Conservation (phyloP, 805 yeast species). For the Isabelozyma gotoi region DNA sequence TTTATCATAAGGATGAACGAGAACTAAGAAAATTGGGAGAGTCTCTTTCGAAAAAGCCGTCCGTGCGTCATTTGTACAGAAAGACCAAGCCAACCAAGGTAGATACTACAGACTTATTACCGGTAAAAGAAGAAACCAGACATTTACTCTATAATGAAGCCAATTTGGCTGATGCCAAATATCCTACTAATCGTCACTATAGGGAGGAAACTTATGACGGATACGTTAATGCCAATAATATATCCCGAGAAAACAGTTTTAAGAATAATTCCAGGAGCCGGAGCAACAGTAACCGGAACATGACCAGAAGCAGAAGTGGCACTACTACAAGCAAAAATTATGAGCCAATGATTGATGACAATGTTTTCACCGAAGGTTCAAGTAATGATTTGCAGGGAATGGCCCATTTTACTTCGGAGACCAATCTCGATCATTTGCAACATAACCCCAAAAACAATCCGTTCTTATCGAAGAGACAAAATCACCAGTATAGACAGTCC, state of each 20-base stretch:
- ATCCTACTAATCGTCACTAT: slow-evolving; percentile 11
- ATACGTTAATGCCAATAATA: slow-evolving; percentile 10
- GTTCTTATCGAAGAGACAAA: slow-evolving; percentile 4
- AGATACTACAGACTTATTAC: neutral
- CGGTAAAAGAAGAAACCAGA: slow-evolving; percentile 18
- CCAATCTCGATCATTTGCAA: slow-evolving; percentile 1
- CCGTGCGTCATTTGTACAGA: slow-evolving; percentile 26
- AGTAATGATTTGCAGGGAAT: neutral
- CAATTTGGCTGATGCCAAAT: slow-evolving; percentile 1
- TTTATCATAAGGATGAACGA: slow-evolving; percentile 20
- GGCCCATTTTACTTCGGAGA: neutral
- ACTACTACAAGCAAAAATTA: neutral
- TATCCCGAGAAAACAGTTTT: slow-evolving; percentile 1
- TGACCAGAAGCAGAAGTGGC: neutral
- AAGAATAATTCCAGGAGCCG: neutral
- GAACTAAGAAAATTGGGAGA: slow-evolving; percentile 38
- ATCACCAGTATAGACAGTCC: slow-evolving; percentile 2
- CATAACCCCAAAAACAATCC: slow-evolving; percentile 6
- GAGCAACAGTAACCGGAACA: neutral
- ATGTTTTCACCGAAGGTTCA: neutral
- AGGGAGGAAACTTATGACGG: slow-evolving; percentile 30
- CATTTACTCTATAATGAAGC: slow-evolving; percentile 17
- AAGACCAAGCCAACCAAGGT: slow-evolving; percentile 1
- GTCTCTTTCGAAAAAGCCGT: slow-evolving; percentile 30
- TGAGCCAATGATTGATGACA: too few relatives aligned